Evolutionary conservation across 768 basidiomycete species (phyloP).

Genomic region (Tricholoma terreum): DNA sequence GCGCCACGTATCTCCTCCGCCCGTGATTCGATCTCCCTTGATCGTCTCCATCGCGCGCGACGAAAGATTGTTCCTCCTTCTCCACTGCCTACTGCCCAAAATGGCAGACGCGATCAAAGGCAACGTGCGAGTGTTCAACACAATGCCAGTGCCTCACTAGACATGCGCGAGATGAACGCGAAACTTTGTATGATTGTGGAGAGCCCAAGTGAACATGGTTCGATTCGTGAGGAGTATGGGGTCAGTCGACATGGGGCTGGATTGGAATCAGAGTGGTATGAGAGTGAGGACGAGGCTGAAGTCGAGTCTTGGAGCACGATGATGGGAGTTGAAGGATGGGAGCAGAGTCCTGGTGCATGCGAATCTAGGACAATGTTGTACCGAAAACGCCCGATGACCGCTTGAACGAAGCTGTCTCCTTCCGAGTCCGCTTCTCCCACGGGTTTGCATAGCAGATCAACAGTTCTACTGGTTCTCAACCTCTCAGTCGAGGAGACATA

Average conservation of each 20-base stretch:
- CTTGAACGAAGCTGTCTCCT: not conserved
- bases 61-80: not conserved
- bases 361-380: not conserved
- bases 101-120: not conserved
- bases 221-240: slow-evolving; percentile 24
- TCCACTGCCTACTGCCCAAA: not conserved
- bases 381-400: not conserved
- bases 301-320: slow-evolving; percentile 24
- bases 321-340: slow-evolving; percentile 26
- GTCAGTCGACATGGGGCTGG: slow-evolving; percentile 10
- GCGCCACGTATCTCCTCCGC: not conserved
- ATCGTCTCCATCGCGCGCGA: not conserved
- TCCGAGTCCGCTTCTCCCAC: not conserved
- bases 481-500: not conserved
- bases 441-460: not conserved
- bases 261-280: slow-evolving; percentile 12
- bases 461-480: not conserved
- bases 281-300: slow-evolving; percentile 17
- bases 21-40: not conserved
- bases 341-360: not conserved
- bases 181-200: slow-evolving; percentile 32
- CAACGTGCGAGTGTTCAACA: not conserved
- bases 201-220: slow-evolving; percentile 31
- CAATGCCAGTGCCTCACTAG: not conserved
- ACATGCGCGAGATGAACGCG: slow-evolving; percentile 9